A percentile compares a stretch with the other conserved stretches of the same genome.
phyloP scores from a whole-genome alignment of 2,329 filamentous ascomycete genomes.

The Ciborinia camelliae region DNA sequence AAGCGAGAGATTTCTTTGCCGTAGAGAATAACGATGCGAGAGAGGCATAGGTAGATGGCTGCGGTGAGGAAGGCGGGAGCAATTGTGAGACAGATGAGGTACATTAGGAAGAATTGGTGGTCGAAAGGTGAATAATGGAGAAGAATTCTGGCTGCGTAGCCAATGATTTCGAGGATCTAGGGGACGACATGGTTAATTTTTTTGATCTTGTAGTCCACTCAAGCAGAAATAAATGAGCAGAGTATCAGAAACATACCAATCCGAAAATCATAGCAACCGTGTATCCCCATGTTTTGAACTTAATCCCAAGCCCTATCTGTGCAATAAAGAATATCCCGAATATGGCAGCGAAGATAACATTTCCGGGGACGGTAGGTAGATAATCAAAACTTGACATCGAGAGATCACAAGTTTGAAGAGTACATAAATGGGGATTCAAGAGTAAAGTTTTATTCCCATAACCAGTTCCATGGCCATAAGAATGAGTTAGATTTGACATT shows the following conservation, averaged over 20 bases:
- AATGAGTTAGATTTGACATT: constrained; percentile 28
- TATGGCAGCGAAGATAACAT: constrained; percentile 50
- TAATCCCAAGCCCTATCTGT: constrained; percentile 46
- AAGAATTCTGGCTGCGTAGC: constrained; percentile 52
- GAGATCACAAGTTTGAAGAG: constrained; percentile 46
- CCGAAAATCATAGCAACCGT: constrained; percentile 49
- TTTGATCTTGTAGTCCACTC: neutral
- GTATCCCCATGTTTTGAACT: constrained; percentile 55
- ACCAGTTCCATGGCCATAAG: constrained; percentile 17
- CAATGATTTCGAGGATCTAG: constrained; percentile 37
- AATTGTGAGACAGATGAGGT: constrained; percentile 52
- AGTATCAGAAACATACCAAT: constrained; percentile 36
- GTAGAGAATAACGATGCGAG: constrained; percentile 44
- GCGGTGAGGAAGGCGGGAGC: constrained; percentile 53
- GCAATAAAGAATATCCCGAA: constrained; percentile 47
- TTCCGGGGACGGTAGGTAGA: constrained; percentile 53
- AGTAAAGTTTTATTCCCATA: constrained; percentile 33
- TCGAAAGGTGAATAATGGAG: constrained; percentile 55
- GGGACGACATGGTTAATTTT: neutral
- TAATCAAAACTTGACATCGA: constrained; percentile 54
- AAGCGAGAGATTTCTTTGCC: constrained; percentile 48
- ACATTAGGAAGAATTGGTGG: constrained; percentile 52
- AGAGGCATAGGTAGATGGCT: constrained; percentile 57
- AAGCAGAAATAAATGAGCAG: neutral
- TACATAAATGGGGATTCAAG: constrained; percentile 28